Conservation (phyloP, 306 rosid genomes). For the Acacia confusa region DNA sequence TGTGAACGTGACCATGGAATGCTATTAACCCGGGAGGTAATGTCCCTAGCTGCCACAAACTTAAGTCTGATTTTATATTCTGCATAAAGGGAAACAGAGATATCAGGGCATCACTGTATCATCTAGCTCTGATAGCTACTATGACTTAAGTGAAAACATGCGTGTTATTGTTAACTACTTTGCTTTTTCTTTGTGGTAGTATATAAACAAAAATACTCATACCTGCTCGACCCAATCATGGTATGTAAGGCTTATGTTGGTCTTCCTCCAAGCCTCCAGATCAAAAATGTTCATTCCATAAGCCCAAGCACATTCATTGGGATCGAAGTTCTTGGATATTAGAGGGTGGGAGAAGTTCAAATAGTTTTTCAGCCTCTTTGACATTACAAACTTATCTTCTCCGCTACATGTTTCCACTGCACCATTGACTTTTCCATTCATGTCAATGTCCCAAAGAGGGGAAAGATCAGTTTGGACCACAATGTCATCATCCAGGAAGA, state of each 20-base stretch:
- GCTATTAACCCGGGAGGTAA: slow-evolving; percentile 99
- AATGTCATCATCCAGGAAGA: slow-evolving; percentile 91
- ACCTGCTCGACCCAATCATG: slow-evolving; percentile 93
- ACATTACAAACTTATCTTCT: slow-evolving; percentile 95
- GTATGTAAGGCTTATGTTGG: slow-evolving; percentile 86
- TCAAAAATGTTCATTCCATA: slow-evolving; percentile 99
- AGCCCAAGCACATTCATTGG: slow-evolving; percentile 96
- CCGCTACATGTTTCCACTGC: slow-evolving; percentile 95
- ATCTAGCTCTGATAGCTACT: slow-evolving; percentile 15
- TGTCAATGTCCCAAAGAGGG: slow-evolving; percentile 92
- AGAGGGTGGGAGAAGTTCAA: slow-evolving; percentile 96
- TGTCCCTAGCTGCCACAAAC: slow-evolving; percentile 98
- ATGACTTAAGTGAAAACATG: slow-evolving; percentile 7
- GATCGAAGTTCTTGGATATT: slow-evolving; percentile 59
- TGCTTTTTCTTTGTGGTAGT: background rate
- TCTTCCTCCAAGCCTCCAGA: slow-evolving; percentile 93
- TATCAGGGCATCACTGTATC: background rate
- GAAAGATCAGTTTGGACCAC: slow-evolving; percentile 98
- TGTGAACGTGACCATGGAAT: slow-evolving; percentile 85
- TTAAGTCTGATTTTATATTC: slow-evolving; percentile 96
- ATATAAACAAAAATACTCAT: slow-evolving; percentile 14
- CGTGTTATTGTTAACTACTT: background rate
- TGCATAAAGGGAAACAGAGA: slow-evolving; percentile 38
- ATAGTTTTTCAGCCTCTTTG: slow-evolving; percentile 85
- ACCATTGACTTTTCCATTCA: slow-evolving; percentile 95